Evolutionary conservation across 306 rosid species (phyloP), one percentile per base, ranked within the genome.

Genomic region (Mucuna pruriens): DNA sequence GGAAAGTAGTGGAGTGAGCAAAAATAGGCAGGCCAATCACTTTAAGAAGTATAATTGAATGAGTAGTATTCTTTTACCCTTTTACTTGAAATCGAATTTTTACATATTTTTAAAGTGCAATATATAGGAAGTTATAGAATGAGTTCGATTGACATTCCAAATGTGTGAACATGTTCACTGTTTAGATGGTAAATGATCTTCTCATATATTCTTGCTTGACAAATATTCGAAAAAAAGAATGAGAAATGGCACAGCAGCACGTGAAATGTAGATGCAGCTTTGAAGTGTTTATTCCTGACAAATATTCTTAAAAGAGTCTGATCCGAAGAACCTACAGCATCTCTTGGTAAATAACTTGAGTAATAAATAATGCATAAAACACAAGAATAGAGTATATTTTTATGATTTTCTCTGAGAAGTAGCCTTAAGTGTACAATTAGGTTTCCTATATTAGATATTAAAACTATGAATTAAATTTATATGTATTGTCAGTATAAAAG

Each of bases 1-100:
- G 46, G 38, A 39, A 77, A 71, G 13, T 49, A 40, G 65, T 49
- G 46, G 46, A 40, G 52, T 67, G 73, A 67, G 52, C 40, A 3
- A 20, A 65, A 6, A 38, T 39, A 20, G 34, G 73, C 29, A 40
- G 5, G 19, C 2, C 17, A 12, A 75, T 82, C 23, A 68, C 77
- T 15, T 75, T 6, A 15, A 68, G 36, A 68, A 48, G 44, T 67
- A 19, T 40, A 20, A 67, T 15, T 67, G 52, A 67, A 19, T 67
- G 11, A 40, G 34, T 39, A 40, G 34, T 39, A 38, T 39, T 67
- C 51, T 19, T 67, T 66, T 33, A 49, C 19, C 75, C n/a, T 48
- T 67, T 34, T 34, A 49, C 6, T 13, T 16, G 70, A 63, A 63
- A 62, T 33, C 2, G 23, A 63, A 36, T 33, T 33, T 44, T 62